Evolutionary conservation across 73 alveolate species (phyloP).

Genomic region (Blepharisma stoltei): DNA sequence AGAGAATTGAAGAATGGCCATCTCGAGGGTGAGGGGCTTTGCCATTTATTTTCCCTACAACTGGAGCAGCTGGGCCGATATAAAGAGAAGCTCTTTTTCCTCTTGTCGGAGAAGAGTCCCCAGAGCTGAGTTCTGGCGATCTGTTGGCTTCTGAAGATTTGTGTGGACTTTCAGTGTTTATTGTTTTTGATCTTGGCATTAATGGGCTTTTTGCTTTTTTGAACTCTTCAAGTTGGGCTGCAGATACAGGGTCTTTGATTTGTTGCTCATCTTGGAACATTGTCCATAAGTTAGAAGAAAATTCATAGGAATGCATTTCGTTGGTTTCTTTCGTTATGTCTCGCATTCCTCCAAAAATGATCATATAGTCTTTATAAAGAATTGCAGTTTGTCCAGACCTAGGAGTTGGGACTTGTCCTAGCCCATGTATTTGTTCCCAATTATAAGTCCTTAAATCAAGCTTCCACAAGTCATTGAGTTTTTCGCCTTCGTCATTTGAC

Average conservation of each 20-base stretch:
- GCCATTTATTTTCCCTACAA: no score
- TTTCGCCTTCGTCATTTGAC: conserved; percentile 48
- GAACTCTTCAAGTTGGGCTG: no score
- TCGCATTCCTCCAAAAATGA: conserved; percentile 62
- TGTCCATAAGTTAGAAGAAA: conserved; percentile 35
- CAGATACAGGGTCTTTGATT: no score
- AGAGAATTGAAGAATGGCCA: conserved; percentile 54
- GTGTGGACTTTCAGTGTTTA: conserved; percentile 30
- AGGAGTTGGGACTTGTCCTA: conserved; percentile 17
- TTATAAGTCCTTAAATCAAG: conserved; percentile 20
- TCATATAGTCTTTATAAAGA: conserved; percentile 40
- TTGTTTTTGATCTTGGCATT: neutral
- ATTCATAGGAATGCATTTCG: conserved; percentile 37
- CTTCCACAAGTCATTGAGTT: conserved; percentile 55
- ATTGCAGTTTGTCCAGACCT: conserved; percentile 60
- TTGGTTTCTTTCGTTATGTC: conserved; percentile 58
- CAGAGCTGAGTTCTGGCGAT: neutral
- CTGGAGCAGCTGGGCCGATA: no score
- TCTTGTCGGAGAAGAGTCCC: no score
- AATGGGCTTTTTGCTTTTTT: neutral
- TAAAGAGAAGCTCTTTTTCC: no score
- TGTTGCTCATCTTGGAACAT: conserved; percentile 30
- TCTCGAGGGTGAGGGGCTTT: conserved; percentile 56
- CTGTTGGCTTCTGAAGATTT: neutral
- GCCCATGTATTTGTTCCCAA: conserved; percentile 38